These are phyloP conservation scores for Sphaerulina populicola DNA, from an alignment of 2,329 filamentous ascomycete species.

Conservation along the genomic window DNA sequence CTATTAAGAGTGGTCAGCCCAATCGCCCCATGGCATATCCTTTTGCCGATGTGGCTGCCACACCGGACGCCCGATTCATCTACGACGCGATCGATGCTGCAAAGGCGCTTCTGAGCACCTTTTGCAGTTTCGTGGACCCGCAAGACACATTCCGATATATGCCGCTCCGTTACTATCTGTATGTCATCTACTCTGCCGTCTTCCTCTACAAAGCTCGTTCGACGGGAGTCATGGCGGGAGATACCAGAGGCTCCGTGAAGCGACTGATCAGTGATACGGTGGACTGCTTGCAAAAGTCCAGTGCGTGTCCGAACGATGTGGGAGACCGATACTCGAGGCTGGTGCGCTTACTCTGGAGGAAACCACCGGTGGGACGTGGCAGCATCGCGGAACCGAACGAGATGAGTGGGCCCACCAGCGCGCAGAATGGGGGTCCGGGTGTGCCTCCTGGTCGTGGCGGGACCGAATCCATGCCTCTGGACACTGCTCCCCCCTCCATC, in stretches of 20 bases:
- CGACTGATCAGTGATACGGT: conserved; percentile 53
- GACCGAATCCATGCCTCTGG: conserved; percentile 11
- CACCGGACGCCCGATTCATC: conserved; percentile 57
- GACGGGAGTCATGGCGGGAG: conserved; percentile 51
- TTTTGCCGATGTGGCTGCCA: conserved; percentile 43
- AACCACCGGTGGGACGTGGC: conserved; percentile 23
- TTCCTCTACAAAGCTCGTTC: conserved; percentile 58
- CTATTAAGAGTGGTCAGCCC: conserved; percentile 22
- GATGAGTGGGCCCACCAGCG: conserved; percentile 14
- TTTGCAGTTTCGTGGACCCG: conserved; percentile 53
- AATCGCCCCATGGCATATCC: conserved; percentile 20
- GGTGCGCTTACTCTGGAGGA: conserved; percentile 53
- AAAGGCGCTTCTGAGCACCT: conserved; percentile 52
- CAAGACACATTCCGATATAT: conserved; percentile 54
- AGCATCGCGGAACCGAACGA: conserved; percentile 22
- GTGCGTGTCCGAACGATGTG: conserved; percentile 50
- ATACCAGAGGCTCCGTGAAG: conserved; percentile 49
- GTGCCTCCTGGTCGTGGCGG: conserved; percentile 6
- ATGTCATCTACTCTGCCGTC: conserved; percentile 55
- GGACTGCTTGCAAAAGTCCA: conserved; percentile 51
- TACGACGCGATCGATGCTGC: conserved; percentile 59
- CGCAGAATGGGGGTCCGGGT: conserved; percentile 11
- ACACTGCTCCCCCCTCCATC: conserved; percentile 30
- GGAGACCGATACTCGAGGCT: conserved; percentile 55
- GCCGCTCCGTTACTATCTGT: conserved; percentile 57